phyloP scores from a whole-genome alignment of 495 filamentous ascomycete genomes.

The Neurospora sp. region DNA sequence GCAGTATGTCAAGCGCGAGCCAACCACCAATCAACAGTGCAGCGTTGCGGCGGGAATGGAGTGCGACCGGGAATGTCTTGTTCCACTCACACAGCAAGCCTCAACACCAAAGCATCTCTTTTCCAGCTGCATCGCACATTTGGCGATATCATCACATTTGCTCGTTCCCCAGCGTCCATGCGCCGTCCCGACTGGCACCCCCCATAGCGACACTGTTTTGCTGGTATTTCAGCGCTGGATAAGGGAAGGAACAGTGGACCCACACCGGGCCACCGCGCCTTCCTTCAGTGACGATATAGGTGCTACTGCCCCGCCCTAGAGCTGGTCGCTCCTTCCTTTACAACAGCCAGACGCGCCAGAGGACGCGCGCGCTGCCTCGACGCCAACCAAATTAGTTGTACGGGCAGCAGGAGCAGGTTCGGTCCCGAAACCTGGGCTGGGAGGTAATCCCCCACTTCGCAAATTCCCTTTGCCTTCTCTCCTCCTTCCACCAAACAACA shows the following conservation, averaged over 20 bases:
- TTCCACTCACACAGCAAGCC: neutral
- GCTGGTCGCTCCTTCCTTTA: neutral
- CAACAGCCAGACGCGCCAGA: neutral
- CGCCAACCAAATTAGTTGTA: neutral
- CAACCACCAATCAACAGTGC: neutral
- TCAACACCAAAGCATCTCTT: neutral
- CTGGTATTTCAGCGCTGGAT: neutral
- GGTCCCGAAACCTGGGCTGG: neutral
- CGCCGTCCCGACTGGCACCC: neutral
- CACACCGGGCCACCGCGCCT: neutral
- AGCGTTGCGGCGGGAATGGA: neutral
- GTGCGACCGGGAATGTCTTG: neutral
- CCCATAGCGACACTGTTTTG: neutral
- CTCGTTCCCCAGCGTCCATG: neutral
- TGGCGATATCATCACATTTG: neutral
- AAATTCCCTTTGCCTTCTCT: neutral
- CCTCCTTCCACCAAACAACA: neutral
- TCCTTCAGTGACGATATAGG: neutral
- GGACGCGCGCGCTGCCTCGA: neutral
- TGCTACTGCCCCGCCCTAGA: neutral
- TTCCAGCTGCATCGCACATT: neutral
- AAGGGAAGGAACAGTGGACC: neutral
- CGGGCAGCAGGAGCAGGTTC: neutral
- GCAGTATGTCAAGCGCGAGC: neutral
- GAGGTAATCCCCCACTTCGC: neutral